Percentiles rank a stretch among this genome's conserved stretches.
phyloP scores from a whole-genome alignment of 305 asterid species.

The Solanum chacoense region DNA sequence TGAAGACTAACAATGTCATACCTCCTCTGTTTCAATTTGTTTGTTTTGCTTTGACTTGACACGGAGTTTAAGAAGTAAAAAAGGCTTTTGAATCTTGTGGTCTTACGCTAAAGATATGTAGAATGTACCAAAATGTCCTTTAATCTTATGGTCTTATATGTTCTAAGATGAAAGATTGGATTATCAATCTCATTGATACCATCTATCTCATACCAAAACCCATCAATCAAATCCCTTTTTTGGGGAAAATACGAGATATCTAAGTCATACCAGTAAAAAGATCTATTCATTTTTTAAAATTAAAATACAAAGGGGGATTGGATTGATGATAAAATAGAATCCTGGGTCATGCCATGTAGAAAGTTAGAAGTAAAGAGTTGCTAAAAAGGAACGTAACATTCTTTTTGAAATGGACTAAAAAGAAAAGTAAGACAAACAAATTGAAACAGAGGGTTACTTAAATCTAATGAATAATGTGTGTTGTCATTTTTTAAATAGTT shows the following conservation, averaged over 20 bases:
- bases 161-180: neutral
- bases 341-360: neutral
- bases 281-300: neutral
- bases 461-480: neutral
- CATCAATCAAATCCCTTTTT: neutral
- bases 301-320: neutral
- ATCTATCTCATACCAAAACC: neutral
- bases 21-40: neutral
- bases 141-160: neutral
- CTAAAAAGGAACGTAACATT: neutral
- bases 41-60: neutral
- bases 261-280: neutral
- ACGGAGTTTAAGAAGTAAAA: neutral
- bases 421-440: neutral
- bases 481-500: neutral
- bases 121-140: neutral
- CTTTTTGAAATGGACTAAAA: neutral
- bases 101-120: neutral
- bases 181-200: neutral
- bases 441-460: neutral
- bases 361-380: neutral
- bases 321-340: neutral
- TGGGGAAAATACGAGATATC: accelerated
- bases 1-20: neutral
- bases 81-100: neutral